Conservation (phyloP, 1,284 basidiomycete genomes). For the Pyrrhoderma noxium region DNA sequence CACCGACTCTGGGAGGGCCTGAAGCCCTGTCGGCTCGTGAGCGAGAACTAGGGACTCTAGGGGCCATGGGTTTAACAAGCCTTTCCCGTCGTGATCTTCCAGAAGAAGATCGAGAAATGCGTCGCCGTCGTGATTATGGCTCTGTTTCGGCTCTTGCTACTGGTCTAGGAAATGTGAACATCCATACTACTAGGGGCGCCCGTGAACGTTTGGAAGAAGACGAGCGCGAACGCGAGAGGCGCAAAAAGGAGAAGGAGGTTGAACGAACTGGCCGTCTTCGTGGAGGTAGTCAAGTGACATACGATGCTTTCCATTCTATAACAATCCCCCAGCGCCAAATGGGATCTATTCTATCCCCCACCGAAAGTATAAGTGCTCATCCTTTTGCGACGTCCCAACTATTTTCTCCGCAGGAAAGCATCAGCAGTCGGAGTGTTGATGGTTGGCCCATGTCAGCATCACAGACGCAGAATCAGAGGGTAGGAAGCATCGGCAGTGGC, state of each 20-base stretch:
- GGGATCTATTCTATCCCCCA: slow-evolving; percentile 26
- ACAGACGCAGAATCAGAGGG: not conserved
- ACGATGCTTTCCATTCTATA: slow-evolving; percentile 71
- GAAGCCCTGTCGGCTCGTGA: slow-evolving; percentile 40
- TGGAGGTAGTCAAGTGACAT: slow-evolving; percentile 43
- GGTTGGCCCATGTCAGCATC: slow-evolving; percentile 8
- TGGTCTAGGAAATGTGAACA: slow-evolving; percentile 31
- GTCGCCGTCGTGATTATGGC: slow-evolving; percentile 27
- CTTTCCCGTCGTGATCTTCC: slow-evolving; percentile 23
- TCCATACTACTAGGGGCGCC: slow-evolving; percentile 36
- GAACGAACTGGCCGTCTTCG: slow-evolving; percentile 35
- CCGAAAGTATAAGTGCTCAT: slow-evolving; percentile 21
- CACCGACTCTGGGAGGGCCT: slow-evolving; percentile 26
- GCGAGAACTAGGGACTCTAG: slow-evolving; percentile 39
- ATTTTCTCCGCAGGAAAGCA: slow-evolving; percentile 15
- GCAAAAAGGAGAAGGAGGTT: slow-evolving; percentile 35
- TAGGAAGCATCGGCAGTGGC: slow-evolving; percentile 4
- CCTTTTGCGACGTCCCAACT: slow-evolving; percentile 12
- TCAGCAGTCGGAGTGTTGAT: slow-evolving; percentile 5
- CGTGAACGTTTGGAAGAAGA: slow-evolving; percentile 61
- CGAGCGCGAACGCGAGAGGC: slow-evolving; percentile 47
- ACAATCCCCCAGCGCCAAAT: slow-evolving; percentile 15
- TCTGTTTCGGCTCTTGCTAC: slow-evolving; percentile 30
- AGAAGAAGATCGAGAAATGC: slow-evolving; percentile 29
- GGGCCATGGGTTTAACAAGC: slow-evolving; percentile 40